phyloP scores from a whole-genome alignment of 106 monocot genomes.

The Gastrodia elata region DNA sequence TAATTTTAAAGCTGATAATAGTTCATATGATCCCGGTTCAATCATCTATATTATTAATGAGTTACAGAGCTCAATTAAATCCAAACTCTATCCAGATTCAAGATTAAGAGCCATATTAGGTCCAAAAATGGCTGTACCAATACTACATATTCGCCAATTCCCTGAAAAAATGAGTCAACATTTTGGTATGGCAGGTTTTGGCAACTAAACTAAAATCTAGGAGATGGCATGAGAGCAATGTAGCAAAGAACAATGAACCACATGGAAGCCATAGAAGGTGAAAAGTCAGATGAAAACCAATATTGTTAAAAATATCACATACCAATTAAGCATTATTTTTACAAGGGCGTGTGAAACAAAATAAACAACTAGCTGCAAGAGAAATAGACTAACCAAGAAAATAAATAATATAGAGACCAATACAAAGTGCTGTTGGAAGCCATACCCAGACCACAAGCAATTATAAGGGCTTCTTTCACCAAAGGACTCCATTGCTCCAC shows the following conservation, averaged over 20 bases:
- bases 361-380: not conserved
- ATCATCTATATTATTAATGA: too few species aligned
- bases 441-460: slow-evolving; percentile 55
- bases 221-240: too few species aligned
- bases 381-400: not conserved
- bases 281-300: not conserved
- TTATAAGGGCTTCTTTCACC: slow-evolving; percentile 34
- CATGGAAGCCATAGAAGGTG: not conserved
- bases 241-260: not conserved
- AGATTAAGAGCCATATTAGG: too few species aligned
- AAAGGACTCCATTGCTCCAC: slow-evolving; percentile 80
- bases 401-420: not conserved
- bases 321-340: not conserved
- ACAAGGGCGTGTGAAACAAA: not conserved
- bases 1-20: too few species aligned
- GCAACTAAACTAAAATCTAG: too few species aligned
- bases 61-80: too few species aligned
- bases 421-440: not conserved
- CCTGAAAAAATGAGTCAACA: too few species aligned
- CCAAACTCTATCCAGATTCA: too few species aligned
- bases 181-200: too few species aligned
- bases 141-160: too few species aligned
- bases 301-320: not conserved
- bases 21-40: too few species aligned
- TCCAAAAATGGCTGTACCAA: too few species aligned